Conservation (phyloP, 2,329 filamentous ascomycete species). For the Xylariomycetidae sp. region DNA sequence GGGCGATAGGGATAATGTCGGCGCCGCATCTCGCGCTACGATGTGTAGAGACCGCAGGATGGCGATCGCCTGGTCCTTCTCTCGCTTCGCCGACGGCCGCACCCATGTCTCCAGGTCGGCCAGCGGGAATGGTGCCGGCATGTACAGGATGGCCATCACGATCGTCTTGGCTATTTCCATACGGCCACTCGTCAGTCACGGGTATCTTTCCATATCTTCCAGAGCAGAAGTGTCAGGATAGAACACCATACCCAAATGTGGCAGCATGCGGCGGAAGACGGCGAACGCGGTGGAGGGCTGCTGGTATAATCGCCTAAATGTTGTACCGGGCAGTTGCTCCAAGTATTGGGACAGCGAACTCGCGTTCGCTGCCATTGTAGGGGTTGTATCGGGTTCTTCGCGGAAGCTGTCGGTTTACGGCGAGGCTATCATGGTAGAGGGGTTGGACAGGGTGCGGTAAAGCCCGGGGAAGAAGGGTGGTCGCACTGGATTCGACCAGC, state of each 20-base stretch:
- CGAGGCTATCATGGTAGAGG: constrained; percentile 6
- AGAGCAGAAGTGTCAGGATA: too few species aligned
- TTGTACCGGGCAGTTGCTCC: constrained; percentile 82
- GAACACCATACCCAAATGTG: constrained; percentile 78
- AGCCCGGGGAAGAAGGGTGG: too few species aligned
- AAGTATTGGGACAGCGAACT: constrained; percentile 76
- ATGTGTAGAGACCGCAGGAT: constrained; percentile 85
- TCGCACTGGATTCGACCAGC: too few species aligned
- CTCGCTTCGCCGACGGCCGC: constrained; percentile 56
- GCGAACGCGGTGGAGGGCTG: constrained; percentile 93
- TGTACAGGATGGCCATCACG: constrained; percentile 92
- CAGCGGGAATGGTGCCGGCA: constrained; percentile 73
- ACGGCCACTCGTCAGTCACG: too few species aligned
- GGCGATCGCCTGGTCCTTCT: constrained; percentile 77
- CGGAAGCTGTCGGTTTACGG: too few species aligned
- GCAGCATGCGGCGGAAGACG: constrained; percentile 95
- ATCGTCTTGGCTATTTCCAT: constrained; percentile 81
- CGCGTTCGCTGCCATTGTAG: constrained; percentile 23
- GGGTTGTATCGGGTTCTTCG: too few species aligned
- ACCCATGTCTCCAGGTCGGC: constrained; percentile 83
- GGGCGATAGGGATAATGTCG: constrained; percentile 69
- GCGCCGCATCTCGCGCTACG: constrained; percentile 62
- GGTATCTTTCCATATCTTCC: too few species aligned
- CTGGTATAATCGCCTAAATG: constrained; percentile 87
- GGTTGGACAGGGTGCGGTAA: constrained; percentile 8